Percentiles rank a stretch among this genome's conserved stretches.
Evolutionary conservation across 768 basidiomycete species (phyloP).

Genomic region (Leccinum uliginosum): DNA sequence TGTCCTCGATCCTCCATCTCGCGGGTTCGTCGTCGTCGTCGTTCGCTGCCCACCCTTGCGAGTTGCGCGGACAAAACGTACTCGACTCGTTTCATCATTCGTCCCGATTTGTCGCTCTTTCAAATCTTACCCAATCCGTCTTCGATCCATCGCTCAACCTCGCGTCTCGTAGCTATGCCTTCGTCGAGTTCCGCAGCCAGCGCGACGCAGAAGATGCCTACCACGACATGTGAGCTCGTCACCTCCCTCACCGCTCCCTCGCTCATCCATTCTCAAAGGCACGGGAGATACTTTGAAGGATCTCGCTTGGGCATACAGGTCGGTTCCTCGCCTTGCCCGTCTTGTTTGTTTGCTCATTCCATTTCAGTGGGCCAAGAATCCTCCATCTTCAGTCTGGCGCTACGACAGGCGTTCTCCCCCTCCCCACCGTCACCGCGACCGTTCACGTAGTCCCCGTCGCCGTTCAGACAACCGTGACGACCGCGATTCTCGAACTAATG

Average conservation of each 20-base stretch:
- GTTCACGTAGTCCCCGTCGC: constrained; percentile 54
- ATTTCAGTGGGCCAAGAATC: constrained; percentile 73
- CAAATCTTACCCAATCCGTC: constrained; percentile 30
- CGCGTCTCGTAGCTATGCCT: constrained; percentile 71
- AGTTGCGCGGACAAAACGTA: constrained; percentile 27
- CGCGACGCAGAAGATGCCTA: constrained; percentile 82
- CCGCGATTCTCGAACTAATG: constrained; percentile 36
- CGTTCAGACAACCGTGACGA: constrained; percentile 36
- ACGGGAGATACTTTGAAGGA: constrained; percentile 72
- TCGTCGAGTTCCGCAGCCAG: constrained; percentile 76
- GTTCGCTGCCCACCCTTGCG: constrained; percentile 21
- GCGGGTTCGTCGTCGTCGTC: constrained; percentile 28
- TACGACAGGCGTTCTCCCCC: constrained; percentile 56
- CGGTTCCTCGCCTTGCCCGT: constrained; percentile 6
- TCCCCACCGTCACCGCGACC: constrained; percentile 39
- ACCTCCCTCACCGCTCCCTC: neutral
- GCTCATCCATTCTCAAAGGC: constrained; percentile 43
- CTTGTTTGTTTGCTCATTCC: neutral
- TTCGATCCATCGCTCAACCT: constrained; percentile 55
- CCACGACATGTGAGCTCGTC: constrained; percentile 65
- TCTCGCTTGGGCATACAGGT: constrained; percentile 73
- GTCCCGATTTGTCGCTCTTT: constrained; percentile 32
- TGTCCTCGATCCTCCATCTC: constrained; percentile 23
- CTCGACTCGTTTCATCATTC: constrained; percentile 27
- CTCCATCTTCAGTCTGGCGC: constrained; percentile 81